Base-by-base conservation (phyloP, 768 basidiomycete genomes). In the Ramaria sp. region DNA sequence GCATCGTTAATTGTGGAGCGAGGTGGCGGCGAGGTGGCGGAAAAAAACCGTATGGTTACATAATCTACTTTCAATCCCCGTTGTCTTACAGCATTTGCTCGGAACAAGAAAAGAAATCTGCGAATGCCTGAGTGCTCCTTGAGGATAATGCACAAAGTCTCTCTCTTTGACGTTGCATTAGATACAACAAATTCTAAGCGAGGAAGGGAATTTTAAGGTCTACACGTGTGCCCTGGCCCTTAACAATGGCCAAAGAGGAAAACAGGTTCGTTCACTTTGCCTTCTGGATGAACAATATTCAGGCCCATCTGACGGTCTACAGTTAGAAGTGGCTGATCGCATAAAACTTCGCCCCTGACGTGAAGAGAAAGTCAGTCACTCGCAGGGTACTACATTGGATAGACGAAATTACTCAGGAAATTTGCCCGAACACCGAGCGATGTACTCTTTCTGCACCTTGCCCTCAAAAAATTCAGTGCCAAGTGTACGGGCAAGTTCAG, bases 271-370 rank as follows among this genome's bases (percentile, higher is more conserved):
- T 22, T 39, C 64, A 91, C 92, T 78, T 97, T 93, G 43, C 96
- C 96, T 57, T 94, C 84, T 0, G 94, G 91, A 65, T 96, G 91
- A 15, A 97, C 90, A 52, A 98, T 86, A 59, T 97, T 97, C 47
- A 99, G 70, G 3, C 96, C 96, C 84, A 97, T 93, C 67, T 97
- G 94, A 52, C 93, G 78, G 70, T 99, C 96, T 1, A 97, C 83
- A 0, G 92, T 93, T 57, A 99, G 69, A 7, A 99, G 71, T 1
- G 92, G 90, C 65, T 91, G 76, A 59, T 94, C 90, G 59, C 92
- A 92, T 0, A 77, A 68, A n/a, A 91, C 71, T 65, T 93, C 88
- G 53, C 79, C 85, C 42, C 93, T 94, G 54, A 19, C 5, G 19
- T 24, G 15, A 55, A 17, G 20, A 5, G 37, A 45, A 50, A 24